Percentiles rank a stretch among this genome's conserved stretches.
phyloP scores from a whole-genome alignment of 2,329 filamentous ascomycete species.

The Colletotrichum sp. region DNA sequence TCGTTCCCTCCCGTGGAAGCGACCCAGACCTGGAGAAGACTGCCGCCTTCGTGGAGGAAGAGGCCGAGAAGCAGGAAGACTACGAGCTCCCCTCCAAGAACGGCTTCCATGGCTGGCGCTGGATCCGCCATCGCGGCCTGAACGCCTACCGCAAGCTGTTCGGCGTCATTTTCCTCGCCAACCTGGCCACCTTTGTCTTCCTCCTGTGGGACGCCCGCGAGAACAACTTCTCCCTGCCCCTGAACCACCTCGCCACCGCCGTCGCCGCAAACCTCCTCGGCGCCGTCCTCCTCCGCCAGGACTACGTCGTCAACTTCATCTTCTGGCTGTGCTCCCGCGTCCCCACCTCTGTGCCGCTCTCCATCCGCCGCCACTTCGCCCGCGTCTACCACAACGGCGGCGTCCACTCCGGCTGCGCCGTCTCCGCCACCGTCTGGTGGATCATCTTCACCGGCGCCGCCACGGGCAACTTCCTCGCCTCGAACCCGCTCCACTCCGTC shows the following conservation, averaged over 20 bases:
- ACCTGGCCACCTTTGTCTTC: slow-evolving; percentile 51
- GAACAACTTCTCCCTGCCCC: slow-evolving; percentile 28
- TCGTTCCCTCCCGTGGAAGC: background rate
- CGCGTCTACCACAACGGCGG: slow-evolving; percentile 60
- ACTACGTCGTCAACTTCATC: slow-evolving; percentile 57
- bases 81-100: slow-evolving; percentile 46
- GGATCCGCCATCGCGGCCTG: slow-evolving; percentile 49
- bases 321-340: slow-evolving; percentile 51
- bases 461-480: slow-evolving; percentile 39
- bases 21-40: slow-evolving; percentile 20
- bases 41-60: background rate
- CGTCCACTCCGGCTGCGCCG: slow-evolving; percentile 54
- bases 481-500: background rate
- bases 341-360: slow-evolving; percentile 50
- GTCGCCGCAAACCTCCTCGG: slow-evolving; percentile 54
- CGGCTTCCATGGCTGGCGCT: slow-evolving; percentile 41
- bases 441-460: slow-evolving; percentile 42
- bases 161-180: slow-evolving; percentile 54
- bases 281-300: slow-evolving; percentile 57
- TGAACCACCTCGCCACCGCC: slow-evolving; percentile 44
- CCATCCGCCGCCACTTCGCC: slow-evolving; percentile 50
- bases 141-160: slow-evolving; percentile 64
- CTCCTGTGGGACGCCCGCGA: slow-evolving; percentile 35
- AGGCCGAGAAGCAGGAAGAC: slow-evolving; percentile 15
- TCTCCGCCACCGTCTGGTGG: slow-evolving; percentile 56